Conservation (phyloP, 208 protist species). For the Wallacemonas sp. region DNA sequence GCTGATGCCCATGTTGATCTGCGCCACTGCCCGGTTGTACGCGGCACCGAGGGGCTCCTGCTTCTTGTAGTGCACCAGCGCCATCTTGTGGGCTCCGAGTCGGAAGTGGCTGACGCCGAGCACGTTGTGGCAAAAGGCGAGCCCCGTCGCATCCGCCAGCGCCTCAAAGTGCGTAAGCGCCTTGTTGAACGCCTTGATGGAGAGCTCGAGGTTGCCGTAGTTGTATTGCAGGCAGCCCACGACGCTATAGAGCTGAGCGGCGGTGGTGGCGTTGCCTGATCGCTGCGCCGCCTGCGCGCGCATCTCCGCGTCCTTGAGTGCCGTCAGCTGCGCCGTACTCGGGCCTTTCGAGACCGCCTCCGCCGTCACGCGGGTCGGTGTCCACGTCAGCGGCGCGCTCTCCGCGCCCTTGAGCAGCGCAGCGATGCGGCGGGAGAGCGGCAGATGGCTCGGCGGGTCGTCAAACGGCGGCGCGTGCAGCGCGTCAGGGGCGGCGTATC, state of each 20-base stretch:
- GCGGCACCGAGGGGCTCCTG: constrained; percentile 78
- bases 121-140: constrained; percentile 87
- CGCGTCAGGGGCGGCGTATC: constrained; percentile 74
- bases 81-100: constrained; percentile 69
- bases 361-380: constrained; percentile 1
- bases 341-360: constrained; percentile 7
- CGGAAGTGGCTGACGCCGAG: constrained; percentile 79
- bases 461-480: constrained; percentile 64
- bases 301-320: constrained; percentile 61
- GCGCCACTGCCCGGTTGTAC: constrained; percentile 76
- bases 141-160: constrained; percentile 47
- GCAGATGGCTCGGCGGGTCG: constrained; percentile 62
- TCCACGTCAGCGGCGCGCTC: constrained; percentile 57
- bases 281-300: constrained; percentile 66
- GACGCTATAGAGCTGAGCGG: constrained; percentile 55
- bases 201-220: constrained; percentile 74
- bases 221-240: constrained; percentile 84
- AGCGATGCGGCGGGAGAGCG: constrained; percentile 63
- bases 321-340: constrained; percentile 36
- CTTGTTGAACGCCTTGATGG: constrained; percentile 52
- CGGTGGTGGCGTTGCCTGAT: constrained; percentile 45
- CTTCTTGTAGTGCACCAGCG: constrained; percentile 84
- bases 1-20: constrained; percentile 88
- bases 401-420: constrained; percentile 73
- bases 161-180: constrained; percentile 59